Evolutionary conservation across 257 asterid species (phyloP).

Genomic region (Nicotiana tabacum): DNA sequence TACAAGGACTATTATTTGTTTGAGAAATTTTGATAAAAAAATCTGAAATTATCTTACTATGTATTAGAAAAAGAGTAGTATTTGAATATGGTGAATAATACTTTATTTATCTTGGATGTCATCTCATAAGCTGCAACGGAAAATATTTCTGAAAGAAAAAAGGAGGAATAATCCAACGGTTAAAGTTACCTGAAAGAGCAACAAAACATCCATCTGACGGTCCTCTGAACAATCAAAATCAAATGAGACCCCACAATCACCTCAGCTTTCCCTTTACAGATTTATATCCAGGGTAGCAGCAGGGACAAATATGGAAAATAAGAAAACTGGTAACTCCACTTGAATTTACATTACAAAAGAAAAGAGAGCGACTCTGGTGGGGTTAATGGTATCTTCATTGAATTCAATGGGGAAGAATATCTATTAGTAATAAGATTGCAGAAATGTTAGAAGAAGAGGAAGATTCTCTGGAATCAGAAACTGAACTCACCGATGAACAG

Average conservation of each 20-base stretch:
- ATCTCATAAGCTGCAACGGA: neutral
- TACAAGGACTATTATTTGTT: neutral
- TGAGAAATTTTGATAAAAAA: neutral
- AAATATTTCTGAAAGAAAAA: neutral
- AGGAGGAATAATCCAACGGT: neutral
- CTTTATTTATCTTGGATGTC: neutral
- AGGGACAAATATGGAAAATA: neutral
- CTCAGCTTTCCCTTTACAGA: neutral
- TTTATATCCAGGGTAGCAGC: neutral
- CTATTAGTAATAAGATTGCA: conserved; percentile 1
- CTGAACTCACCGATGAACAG: conserved; percentile 52
- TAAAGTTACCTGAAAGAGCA: neutral
- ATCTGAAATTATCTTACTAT: neutral
- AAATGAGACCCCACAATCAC: neutral
- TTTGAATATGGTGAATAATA: neutral
- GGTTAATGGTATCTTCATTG: conserved; percentile 1
- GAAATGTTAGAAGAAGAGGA: conserved; percentile 62
- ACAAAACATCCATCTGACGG: neutral
- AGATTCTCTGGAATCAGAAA: conserved; percentile 26
- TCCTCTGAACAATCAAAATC: neutral
- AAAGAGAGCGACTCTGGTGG: neutral
- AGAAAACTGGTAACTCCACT: neutral
- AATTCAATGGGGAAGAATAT: conserved; percentile 4
- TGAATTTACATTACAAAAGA: neutral
- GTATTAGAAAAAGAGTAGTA: neutral